Evolutionary conservation across 2,329 filamentous ascomycete genomes (phyloP), one percentile per base, ranked within the genome.

Genomic region (Aureobasidium musti): DNA sequence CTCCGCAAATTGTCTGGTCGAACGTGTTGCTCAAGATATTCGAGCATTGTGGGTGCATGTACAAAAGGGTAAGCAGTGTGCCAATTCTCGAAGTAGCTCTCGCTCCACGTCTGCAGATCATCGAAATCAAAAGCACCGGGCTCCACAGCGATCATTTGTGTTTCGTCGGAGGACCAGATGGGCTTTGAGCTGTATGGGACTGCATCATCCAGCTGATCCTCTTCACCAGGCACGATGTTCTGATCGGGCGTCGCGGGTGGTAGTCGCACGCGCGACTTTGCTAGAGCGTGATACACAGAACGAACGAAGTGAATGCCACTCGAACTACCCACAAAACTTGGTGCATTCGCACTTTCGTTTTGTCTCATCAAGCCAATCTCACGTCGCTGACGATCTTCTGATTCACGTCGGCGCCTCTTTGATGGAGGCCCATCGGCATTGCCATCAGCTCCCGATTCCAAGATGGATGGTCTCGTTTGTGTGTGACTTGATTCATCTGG

Each of bases 241-340:
- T 74, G 74, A 66, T 76, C 68, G 63, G 73, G 71, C 41, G 74
- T 69, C 13, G 47, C 41, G 23, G 57, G 41, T 5, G 57, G 28
- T 11, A 47, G 2, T 17, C 37, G 39, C n/a, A 49, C 57, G 10
- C 57, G 57, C 26, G 41, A 47, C n/a, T 61, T 61, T 61, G 75
- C 74, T 35, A 86, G 77, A 0, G 82, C 79, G 37, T 81, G 74
- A 49, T 85, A 84, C 1, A 86, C 84, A 23, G 82, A 81, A 6
- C 83, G 80, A 39, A 86, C 83, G 70, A 86, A 86, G 70, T 85
- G 81, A n/a, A 86, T 86, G 1, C 84, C 84, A 67, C 84, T 86
- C 19, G 82, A 82, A 60, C 83, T 86, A 4, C 84, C 84, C 5
- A 86, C 79, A 65, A 87, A 87, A 0, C 81, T 83, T 17, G 83